Evolutionary conservation across 495 filamentous ascomycete genomes (phyloP).

Genomic region (Aspergillus hancockii): DNA sequence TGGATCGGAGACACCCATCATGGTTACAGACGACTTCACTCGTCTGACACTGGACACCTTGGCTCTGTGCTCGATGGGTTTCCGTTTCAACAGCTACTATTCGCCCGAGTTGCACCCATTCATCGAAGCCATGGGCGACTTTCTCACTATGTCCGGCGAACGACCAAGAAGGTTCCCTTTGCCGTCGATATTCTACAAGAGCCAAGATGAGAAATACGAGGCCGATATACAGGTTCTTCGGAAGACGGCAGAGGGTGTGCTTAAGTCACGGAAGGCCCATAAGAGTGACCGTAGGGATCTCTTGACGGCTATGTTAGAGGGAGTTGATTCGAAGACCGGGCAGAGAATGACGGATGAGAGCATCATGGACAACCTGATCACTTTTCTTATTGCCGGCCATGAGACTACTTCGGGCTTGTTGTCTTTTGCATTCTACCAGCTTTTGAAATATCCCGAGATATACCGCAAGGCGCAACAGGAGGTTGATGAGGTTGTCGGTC

Average conservation of each 20-base stretch:
- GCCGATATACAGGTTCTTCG: constrained; percentile 54
- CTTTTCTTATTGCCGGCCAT: constrained; percentile 68
- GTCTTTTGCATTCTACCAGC: constrained; percentile 55
- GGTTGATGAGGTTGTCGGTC: constrained; percentile 65
- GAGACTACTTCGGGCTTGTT: constrained; percentile 69
- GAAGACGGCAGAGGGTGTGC: constrained; percentile 29
- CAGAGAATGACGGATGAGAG: constrained; percentile 59
- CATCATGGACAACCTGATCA: constrained; percentile 71
- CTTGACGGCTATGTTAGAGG: constrained; percentile 67
- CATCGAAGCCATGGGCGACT: constrained; percentile 61
- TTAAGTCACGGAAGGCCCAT: constrained; percentile 53
- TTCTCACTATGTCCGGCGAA: constrained; percentile 50
- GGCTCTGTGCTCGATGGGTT: constrained; percentile 70
- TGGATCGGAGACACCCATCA: constrained; percentile 58
- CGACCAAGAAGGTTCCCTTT: constrained; percentile 54
- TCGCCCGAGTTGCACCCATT: constrained; percentile 67
- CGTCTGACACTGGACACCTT: constrained; percentile 73
- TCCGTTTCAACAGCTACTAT: constrained; percentile 78
- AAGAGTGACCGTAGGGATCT: constrained; percentile 64
- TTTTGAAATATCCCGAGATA: constrained; percentile 61
- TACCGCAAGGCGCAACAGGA: constrained; percentile 64
- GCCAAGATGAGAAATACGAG: constrained; percentile 55
- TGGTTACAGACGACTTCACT: constrained; percentile 69
- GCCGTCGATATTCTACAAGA: constrained; percentile 46
- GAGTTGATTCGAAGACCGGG: constrained; percentile 66